Evolutionary conservation across 208 protist species (phyloP).

Genomic region (Crithidia acanthocephali): DNA sequence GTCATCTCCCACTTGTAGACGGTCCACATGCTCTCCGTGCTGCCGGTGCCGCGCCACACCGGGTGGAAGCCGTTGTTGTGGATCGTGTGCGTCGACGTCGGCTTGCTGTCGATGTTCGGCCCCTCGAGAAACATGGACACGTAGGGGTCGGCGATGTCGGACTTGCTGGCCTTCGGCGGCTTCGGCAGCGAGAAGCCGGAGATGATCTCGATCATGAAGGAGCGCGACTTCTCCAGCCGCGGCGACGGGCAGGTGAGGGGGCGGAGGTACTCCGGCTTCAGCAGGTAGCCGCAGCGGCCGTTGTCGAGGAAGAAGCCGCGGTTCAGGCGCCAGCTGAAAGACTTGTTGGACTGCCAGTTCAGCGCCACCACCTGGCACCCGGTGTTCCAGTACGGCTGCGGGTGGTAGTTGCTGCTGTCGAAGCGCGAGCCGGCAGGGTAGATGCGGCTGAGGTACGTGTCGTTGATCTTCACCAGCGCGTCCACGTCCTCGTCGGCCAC

Average conservation of each 20-base stretch:
- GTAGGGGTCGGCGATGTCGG: slow-evolving; percentile 66
- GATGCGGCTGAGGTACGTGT: slow-evolving; percentile 80
- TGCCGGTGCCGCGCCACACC: slow-evolving; percentile 58
- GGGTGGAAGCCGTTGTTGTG: slow-evolving; percentile 81
- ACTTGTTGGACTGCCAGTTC: slow-evolving; percentile 88
- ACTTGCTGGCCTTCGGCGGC: slow-evolving; percentile 40
- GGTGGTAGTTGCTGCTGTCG: slow-evolving; percentile 94
- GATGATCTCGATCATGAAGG: slow-evolving; percentile 63
- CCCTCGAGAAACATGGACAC: slow-evolving; percentile 64
- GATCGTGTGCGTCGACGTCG: slow-evolving; percentile 42
- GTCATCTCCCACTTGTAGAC: slow-evolving; percentile 57
- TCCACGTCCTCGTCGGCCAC: slow-evolving; percentile 37
- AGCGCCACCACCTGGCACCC: slow-evolving; percentile 93
- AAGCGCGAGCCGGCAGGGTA: slow-evolving; percentile 94
- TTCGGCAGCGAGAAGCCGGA: slow-evolving; percentile 76
- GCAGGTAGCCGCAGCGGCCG: slow-evolving; percentile 92
- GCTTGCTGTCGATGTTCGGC: slow-evolving; percentile 33
- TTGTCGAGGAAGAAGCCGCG: slow-evolving; percentile 91
- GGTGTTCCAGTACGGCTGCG: slow-evolving; percentile 67
- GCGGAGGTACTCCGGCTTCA: slow-evolving; percentile 88
- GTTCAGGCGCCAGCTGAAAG: slow-evolving; percentile 82
- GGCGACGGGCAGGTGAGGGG: slow-evolving; percentile 11
- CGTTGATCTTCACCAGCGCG: slow-evolving; percentile 62
- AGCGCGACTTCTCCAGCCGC: slow-evolving; percentile 26
- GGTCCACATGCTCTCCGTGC: slow-evolving; percentile 50